A percentile compares a stretch with the other conserved stretches of the same genome.
Evolutionary conservation across 2,329 filamentous ascomycete species (phyloP).

Genomic region (Leptosphaerulina australis): DNA sequence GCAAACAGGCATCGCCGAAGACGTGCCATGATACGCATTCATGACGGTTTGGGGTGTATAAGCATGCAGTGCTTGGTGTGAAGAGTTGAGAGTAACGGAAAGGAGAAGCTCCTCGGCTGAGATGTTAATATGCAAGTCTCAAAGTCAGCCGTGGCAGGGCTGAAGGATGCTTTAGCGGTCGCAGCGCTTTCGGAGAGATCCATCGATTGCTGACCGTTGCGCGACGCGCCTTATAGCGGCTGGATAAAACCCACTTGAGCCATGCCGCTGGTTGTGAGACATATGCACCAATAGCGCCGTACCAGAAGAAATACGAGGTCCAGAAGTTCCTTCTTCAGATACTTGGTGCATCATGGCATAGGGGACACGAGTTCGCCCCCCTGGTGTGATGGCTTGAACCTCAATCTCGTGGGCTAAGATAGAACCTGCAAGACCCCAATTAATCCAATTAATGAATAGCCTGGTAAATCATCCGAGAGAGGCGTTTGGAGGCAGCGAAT

Average conservation of each 20-base stretch:
- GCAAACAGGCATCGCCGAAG: constrained; percentile 34
- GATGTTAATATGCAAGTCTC: constrained; percentile 22
- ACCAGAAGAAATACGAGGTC: constrained; percentile 14
- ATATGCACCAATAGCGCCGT: constrained; percentile 32
- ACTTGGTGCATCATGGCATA: constrained; percentile 7
- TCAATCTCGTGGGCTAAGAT: constrained; percentile 4
- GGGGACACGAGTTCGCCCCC: constrained; percentile 17
- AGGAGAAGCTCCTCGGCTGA: constrained; percentile 16
- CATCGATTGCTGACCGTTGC: constrained; percentile 36
- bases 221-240: constrained; percentile 28
- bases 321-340: constrained; percentile 2
- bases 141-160: constrained; percentile 36
- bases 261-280: constrained; percentile 35
- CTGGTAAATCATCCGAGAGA: constrained; percentile 9
- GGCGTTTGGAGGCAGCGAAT: constrained; percentile 11
- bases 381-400: constrained; percentile 9
- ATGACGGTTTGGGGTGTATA: constrained; percentile 29
- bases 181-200: constrained; percentile 30
- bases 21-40: constrained; percentile 42
- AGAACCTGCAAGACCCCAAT: constrained; percentile 4
- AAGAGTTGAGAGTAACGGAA: constrained; percentile 18
- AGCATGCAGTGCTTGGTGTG: constrained; percentile 27
- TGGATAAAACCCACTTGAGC: constrained; percentile 30
- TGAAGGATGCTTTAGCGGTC: constrained; percentile 28
- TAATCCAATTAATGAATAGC: neutral